phyloP scores from a whole-genome alignment of 306 rosid species.

The Geum urbanum region DNA sequence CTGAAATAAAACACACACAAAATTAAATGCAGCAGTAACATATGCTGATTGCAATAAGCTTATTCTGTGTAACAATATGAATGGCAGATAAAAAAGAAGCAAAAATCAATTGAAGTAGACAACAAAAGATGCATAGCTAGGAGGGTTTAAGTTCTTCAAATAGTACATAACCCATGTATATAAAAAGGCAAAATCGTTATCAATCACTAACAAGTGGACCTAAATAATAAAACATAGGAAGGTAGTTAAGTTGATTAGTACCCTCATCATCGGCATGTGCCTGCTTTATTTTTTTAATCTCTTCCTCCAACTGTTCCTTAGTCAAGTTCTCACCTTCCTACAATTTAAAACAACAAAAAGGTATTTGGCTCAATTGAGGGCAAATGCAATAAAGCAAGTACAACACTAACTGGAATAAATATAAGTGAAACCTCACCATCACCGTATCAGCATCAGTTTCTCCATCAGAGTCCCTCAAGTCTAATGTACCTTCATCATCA shows the following conservation, averaged over 20 bases:
- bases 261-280: constrained; percentile 96
- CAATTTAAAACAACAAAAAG: constrained; percentile 2
- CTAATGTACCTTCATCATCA: constrained; percentile 61
- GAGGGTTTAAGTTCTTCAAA: not conserved
- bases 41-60: not conserved
- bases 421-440: constrained; percentile 55
- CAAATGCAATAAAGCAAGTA: not conserved
- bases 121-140: not conserved
- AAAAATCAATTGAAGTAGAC: not conserved
- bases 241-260: constrained; percentile 17
- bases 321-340: constrained; percentile 85
- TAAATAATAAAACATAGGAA: not conserved
- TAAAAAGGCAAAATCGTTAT: not conserved
- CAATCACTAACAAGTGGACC: not conserved
- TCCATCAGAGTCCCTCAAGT: constrained; percentile 62
- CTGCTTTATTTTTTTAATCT: constrained; percentile 76
- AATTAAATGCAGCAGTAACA: constrained; percentile 13
- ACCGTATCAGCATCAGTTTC: constrained; percentile 80
- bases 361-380: not conserved
- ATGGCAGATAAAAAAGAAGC: not conserved
- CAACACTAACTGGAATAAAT: not conserved
- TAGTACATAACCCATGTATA: not conserved
- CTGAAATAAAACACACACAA: constrained; percentile 40
- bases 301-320: constrained; percentile 67
- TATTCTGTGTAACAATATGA: not conserved